Evolutionary conservation across 2,329 filamentous ascomycete species (phyloP).

Genomic region (Diaporthe ilicicola): DNA sequence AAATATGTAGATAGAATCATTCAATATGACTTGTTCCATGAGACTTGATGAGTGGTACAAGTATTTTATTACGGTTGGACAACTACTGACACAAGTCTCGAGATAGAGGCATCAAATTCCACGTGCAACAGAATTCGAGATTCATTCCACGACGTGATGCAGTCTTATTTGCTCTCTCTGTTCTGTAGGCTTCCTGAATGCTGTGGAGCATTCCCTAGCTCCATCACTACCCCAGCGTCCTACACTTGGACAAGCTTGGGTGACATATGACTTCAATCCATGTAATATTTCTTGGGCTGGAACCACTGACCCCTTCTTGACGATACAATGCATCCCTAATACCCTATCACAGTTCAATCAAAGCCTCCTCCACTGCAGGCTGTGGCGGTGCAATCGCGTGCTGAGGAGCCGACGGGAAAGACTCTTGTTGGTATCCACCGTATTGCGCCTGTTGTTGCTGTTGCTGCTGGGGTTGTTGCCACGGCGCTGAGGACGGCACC

Average conservation of each 20-base stretch:
- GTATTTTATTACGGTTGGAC: no score
- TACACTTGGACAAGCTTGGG: not conserved
- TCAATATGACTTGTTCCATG: no score
- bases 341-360: constrained; percentile 75
- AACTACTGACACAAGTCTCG: not conserved
- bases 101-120: not conserved
- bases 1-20: no score
- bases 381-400: constrained; percentile 61
- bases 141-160: not conserved
- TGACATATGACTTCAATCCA: not conserved
- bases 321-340: not conserved
- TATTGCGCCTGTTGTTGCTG: constrained; percentile 46
- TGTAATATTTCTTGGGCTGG: not conserved
- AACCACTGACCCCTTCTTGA: not conserved
- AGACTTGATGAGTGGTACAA: no score
- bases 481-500: constrained; percentile 51
- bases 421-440: constrained; percentile 62
- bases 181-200: not conserved
- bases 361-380: constrained; percentile 74
- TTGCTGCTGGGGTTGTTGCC: constrained; percentile 41
- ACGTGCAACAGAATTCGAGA: not conserved
- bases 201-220: not conserved
- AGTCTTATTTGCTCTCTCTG: constrained; percentile 21
- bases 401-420: constrained; percentile 72
- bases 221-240: not conserved